Evolutionary conservation across 2,329 filamentous ascomycete species (phyloP).

Genomic region (Aspergillus novoparasiticus): DNA sequence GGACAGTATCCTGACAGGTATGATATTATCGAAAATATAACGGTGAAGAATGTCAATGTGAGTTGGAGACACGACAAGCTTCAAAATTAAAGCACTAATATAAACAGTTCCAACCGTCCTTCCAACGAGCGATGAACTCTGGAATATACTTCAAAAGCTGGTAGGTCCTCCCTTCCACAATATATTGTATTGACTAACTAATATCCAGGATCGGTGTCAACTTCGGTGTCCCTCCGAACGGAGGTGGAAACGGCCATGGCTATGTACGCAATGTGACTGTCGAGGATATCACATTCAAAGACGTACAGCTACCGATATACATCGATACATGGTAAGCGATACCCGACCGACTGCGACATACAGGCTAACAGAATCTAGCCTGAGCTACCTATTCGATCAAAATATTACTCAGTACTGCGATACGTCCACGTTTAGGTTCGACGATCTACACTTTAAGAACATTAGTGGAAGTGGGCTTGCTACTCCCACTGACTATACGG

Average conservation of each 20-base stretch:
- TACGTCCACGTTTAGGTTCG: not conserved
- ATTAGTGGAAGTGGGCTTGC: conserved; percentile 2
- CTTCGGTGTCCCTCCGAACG: conserved; percentile 4
- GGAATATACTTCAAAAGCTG: conserved; percentile 4
- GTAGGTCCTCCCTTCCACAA: not conserved
- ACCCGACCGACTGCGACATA: accelerated
- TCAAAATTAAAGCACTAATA: not conserved
- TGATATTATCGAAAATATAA: conserved; percentile 42
- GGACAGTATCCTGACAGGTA: conserved; percentile 41
- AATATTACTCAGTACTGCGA: conserved; percentile 2
- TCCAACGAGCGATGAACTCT: not conserved
- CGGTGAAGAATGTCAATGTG: conserved; percentile 35
- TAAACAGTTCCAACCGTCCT: not conserved
- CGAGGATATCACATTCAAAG: not conserved
- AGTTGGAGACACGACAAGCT: not conserved
- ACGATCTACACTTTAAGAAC: not conserved
- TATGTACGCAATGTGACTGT: conserved; percentile 3
- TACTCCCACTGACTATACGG: conserved; percentile 1
- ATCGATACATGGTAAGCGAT: not conserved
- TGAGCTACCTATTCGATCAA: conserved; percentile 3
- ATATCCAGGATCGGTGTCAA: not conserved
- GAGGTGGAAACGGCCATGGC: conserved; percentile 5
- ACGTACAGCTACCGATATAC: conserved; percentile 1
- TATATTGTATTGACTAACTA: not conserved
- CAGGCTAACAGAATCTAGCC: not conserved